A percentile compares a stretch with the other conserved stretches of the same genome.
Evolutionary conservation across 352 stramenopile species (phyloP).

Genomic region (Plasmopara muralis): DNA sequence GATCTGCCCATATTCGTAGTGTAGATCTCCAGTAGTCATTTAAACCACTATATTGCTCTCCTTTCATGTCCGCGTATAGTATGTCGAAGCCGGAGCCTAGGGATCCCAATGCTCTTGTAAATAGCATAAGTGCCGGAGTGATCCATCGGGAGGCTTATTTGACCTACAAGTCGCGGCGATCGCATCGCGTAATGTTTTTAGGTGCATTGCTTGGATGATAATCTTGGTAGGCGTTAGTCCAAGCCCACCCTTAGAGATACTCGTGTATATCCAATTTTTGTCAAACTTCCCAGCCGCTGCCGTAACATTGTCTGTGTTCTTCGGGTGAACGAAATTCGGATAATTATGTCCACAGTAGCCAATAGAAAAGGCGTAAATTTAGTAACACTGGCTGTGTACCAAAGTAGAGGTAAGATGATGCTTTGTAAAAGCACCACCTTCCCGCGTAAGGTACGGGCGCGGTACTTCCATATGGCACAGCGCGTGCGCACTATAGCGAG

Average conservation of each 20-base stretch:
- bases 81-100: constrained; percentile 2
- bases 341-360: not conserved
- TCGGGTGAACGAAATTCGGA: not conserved
- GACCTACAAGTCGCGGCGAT: not conserved
- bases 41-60: not conserved
- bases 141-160: not conserved
- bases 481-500: not conserved
- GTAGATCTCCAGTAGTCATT: not conserved
- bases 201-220: constrained; percentile 1
- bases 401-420: constrained; percentile 1
- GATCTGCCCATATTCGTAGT: not conserved
- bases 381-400: constrained; percentile 2
- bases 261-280: constrained; percentile 2
- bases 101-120: not conserved
- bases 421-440: constrained; percentile 1
- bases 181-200: not conserved
- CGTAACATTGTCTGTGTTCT: not conserved
- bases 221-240: not conserved
- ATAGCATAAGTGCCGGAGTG: not conserved
- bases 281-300: not conserved
- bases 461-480: constrained; percentile 2
- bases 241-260: not conserved
- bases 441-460: not conserved
- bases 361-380: not conserved
- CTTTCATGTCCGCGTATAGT: constrained; percentile 1